Evolutionary conservation across 164 flowering plant genomes (phyloP).

Genomic region (Kingdonia uniflora): DNA sequence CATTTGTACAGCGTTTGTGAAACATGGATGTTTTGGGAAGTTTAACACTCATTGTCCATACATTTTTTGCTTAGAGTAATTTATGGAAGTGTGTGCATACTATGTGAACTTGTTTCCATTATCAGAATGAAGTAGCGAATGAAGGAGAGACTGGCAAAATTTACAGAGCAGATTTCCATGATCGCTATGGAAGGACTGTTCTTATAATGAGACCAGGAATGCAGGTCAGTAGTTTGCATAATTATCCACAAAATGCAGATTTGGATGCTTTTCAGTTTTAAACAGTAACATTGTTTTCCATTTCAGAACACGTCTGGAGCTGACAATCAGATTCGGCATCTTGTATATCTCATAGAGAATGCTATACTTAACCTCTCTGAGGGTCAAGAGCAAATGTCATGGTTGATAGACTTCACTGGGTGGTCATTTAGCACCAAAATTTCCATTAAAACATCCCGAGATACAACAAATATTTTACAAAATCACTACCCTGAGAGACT

Average conservation of each 20-base stretch:
- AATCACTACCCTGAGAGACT: slow-evolving; percentile 94
- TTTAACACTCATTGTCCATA: no score
- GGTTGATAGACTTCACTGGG: slow-evolving; percentile 93
- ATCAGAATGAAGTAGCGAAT: slow-evolving; percentile 66
- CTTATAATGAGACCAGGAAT: slow-evolving; percentile 85
- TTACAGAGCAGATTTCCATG: slow-evolving; percentile 73
- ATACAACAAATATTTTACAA: slow-evolving; percentile 54
- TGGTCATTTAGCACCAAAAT: slow-evolving; percentile 57
- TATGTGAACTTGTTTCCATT: not conserved
- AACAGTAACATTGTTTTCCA: not conserved
- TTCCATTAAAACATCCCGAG: slow-evolving; percentile 74
- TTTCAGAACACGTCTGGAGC: slow-evolving; percentile 65
- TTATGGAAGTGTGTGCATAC: not conserved
- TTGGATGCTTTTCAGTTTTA: no score
- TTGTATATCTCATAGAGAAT: slow-evolving; percentile 85
- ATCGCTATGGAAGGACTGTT: slow-evolving; percentile 65
- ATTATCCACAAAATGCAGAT: no score
- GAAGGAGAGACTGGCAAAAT: slow-evolving; percentile 93
- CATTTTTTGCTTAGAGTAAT: no score
- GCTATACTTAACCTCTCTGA: slow-evolving; percentile 85
- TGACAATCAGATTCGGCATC: slow-evolving; percentile 74
- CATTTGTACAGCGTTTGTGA: no score
- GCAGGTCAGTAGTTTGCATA: slow-evolving; percentile 16
- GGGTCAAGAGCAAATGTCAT: slow-evolving; percentile 84
- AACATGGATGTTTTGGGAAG: no score